phyloP scores from a whole-genome alignment of 2,329 filamentous ascomycete genomes.

The Colletotrichum sp. region DNA sequence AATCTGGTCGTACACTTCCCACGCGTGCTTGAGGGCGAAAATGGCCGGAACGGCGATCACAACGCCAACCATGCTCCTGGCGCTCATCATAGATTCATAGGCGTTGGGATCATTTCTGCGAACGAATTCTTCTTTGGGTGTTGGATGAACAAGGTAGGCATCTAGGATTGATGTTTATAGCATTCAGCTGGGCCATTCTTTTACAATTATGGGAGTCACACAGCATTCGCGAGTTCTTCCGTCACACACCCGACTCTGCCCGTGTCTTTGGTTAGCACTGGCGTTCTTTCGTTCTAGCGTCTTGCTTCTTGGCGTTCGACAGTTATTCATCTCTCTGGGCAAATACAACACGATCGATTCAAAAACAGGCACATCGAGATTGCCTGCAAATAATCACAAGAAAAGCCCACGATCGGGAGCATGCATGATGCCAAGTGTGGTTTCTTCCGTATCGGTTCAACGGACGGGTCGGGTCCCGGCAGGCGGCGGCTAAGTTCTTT shows the following conservation, averaged over 20 bases:
- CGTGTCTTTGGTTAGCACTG: neutral
- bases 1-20: neutral
- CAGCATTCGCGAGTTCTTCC: neutral
- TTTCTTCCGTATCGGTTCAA: neutral
- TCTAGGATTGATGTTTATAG: neutral
- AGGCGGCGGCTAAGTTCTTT: neutral
- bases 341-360: neutral
- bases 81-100: neutral
- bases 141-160: neutral
- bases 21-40: neutral
- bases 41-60: neutral
- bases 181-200: neutral
- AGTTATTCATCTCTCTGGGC: too few species aligned
- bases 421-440: neutral
- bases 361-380: neutral
- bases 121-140: neutral
- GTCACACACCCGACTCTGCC: neutral
- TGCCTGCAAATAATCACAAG: neutral
- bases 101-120: neutral
- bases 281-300: neutral
- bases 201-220: neutral
- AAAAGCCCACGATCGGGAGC: neutral
- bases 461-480: neutral
- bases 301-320: neutral
- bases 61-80: neutral